Evolutionary conservation across 495 filamentous ascomycete genomes (phyloP).

Genomic region (Aspergillus ellipticus): DNA sequence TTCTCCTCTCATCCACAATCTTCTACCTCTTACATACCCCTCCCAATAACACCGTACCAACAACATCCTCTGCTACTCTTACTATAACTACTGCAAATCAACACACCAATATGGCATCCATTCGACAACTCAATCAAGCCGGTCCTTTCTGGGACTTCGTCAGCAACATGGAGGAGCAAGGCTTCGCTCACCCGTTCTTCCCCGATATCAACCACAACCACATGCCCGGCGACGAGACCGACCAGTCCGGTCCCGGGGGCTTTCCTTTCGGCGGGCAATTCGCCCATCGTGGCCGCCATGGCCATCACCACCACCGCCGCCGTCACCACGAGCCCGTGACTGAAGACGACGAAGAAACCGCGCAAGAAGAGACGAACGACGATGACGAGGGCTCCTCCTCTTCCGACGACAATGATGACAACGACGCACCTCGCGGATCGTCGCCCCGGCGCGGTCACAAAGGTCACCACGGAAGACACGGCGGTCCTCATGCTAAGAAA

Average conservation of each 20-base stretch:
- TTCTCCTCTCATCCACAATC: background rate
- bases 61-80: background rate
- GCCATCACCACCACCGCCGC: background rate
- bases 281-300: background rate
- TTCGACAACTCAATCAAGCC: slow-evolving; percentile 1
- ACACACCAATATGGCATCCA: background rate
- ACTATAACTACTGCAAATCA: background rate
- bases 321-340: background rate
- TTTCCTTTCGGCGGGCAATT: background rate
- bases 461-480: background rate
- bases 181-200: background rate
- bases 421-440: background rate
- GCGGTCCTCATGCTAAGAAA: background rate
- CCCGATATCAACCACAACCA: background rate
- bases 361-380: background rate
- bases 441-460: background rate
- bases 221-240: background rate
- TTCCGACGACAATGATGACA: background rate
- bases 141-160: background rate
- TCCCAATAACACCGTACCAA: background rate
- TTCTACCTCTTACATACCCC: background rate
- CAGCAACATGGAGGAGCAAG: background rate
- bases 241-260: background rate
- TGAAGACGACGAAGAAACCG: background rate
- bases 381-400: background rate